Evolutionary conservation across 1,139 yeast species (phyloP).

Genomic region (Suzukiozyma palmioleophila): DNA sequence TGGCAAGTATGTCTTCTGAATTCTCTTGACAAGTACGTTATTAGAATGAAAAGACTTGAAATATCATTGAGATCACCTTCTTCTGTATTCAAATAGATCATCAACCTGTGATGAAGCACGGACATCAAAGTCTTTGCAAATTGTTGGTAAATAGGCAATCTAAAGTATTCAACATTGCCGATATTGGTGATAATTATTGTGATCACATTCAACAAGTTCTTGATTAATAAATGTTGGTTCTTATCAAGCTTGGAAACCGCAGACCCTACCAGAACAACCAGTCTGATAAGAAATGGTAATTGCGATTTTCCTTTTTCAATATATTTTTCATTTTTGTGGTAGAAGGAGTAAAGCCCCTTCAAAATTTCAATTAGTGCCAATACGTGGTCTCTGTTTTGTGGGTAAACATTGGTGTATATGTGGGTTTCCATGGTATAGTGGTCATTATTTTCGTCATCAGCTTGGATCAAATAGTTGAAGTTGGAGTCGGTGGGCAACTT

Average conservation of each 20-base stretch:
- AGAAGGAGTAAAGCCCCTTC: conserved; percentile 23
- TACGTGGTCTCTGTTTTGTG: conserved; percentile 7
- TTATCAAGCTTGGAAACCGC: not conserved
- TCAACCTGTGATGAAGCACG: conserved; percentile 4
- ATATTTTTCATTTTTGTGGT: conserved; percentile 16
- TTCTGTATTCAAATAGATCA: not conserved
- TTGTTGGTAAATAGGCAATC: conserved; percentile 2
- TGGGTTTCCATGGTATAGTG: conserved; percentile 4
- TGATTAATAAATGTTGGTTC: conserved; percentile 2
- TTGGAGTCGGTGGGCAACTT: not conserved
- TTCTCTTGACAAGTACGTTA: conserved; percentile 1
- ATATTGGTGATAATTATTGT: conserved; percentile 1
- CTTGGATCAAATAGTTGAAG: not conserved
- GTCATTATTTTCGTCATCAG: conserved; percentile 2
- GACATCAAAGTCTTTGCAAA: conserved; percentile 1
- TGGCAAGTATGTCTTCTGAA: conserved; percentile 3
- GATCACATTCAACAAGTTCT: conserved; percentile 2
- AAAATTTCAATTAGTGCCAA: conserved; percentile 22
- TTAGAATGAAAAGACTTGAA: conserved; percentile 2
- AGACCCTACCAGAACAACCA: conserved; percentile 2
- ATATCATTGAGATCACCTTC: conserved; percentile 2
- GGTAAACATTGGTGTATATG: not conserved
- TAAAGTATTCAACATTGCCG: conserved; percentile 2
- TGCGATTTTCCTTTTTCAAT: conserved; percentile 6
- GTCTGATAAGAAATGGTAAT: conserved; percentile 3